Base-by-base conservation (phyloP, 495 filamentous ascomycete species). In the Penicillium steckii region DNA sequence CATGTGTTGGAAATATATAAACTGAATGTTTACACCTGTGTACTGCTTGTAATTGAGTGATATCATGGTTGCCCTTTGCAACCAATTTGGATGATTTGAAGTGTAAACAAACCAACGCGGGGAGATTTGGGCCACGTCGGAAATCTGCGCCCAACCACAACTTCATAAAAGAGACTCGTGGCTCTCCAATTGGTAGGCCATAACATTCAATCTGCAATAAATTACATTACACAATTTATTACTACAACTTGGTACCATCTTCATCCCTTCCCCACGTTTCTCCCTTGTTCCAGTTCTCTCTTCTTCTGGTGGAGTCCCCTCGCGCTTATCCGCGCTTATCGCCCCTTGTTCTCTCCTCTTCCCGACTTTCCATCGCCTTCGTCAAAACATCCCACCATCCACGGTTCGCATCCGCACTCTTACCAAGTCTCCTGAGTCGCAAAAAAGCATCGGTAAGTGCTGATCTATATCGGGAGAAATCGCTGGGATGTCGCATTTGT, bases 341-440 rank as follows among this genome's bases (percentile, higher is more conserved):
- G 63, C 60, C 63, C 63, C 63, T 66, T 64, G 63, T 51, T 66
- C 52, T 64, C n/a, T n/a, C n/a, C n/a, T n/a, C n/a, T n/a, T n/a
- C n/a, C 56, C 22, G 45, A 59, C 53, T 52, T 53, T 65, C 59
- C 52, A 45, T 47, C 56, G 43, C 52, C 33, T 37, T 37, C 33
- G 33, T 61, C 60, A 57, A 41, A 8, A 61, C 60, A 61, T 66
- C 60, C 57, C 60, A 61, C 60, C 42, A 47, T 50, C 41, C 53
- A 52, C 46, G 40, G 29, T 52, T 55, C 57, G 40, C 44, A 46
- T 37, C 26, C 45, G 27, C 46, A 19, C 43, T n/a, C n/a, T n/a
- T n/a, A n/a, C n/a, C n/a, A n/a, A n/a, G n/a, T 21, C 9, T 46
- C 41, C 26, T 29, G 30, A 29, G 19, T 19, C 10, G 24, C 24